A percentile compares a stretch with the other conserved stretches of the same genome.
phyloP scores from a whole-genome alignment of 164 flowering plant genomes.

The Saururus chinensis region DNA sequence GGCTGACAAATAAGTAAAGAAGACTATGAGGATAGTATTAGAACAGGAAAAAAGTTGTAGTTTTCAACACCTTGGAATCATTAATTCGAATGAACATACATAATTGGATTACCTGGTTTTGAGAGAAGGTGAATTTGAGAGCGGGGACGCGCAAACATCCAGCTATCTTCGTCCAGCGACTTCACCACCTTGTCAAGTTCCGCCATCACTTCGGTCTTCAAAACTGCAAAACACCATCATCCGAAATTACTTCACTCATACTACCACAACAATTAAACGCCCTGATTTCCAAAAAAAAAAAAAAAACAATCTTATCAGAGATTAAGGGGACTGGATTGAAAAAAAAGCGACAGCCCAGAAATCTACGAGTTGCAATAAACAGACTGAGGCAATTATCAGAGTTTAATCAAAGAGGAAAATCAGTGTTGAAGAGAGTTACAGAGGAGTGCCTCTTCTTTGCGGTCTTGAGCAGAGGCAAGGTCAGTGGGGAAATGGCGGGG shows the following conservation, averaged over 20 bases:
- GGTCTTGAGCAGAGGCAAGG: conserved; percentile 42
- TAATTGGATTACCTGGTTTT: conserved; percentile 31
- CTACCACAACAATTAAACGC: background rate
- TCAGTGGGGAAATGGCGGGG: conserved; percentile 32
- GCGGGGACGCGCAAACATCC: conserved; percentile 92
- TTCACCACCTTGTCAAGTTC: conserved; percentile 71
- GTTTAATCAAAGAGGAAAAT: too few species aligned
- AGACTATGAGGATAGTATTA: too few species aligned
- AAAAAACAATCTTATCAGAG: background rate
- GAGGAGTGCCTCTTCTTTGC: conserved; percentile 56
- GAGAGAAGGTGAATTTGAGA: conserved; percentile 73
- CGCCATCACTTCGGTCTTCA: conserved; percentile 68
- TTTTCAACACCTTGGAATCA: too few species aligned
- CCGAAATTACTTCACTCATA: background rate
- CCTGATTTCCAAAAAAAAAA: background rate
- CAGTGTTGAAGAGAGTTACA: conserved; percentile 20
- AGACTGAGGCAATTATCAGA: too few species aligned
- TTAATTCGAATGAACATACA: background rate
- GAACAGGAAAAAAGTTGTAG: too few species aligned
- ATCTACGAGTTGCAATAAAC: too few species aligned
- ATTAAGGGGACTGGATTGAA: too few species aligned
- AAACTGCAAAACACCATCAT: conserved; percentile 26
- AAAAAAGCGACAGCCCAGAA: too few species aligned
- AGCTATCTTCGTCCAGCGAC: conserved; percentile 82
- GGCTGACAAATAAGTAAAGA: too few species aligned